Evolutionary conservation across 1,284 basidiomycete species (phyloP), one percentile per base, ranked within the genome.

Genomic region (Ganoderma meredithae): DNA sequence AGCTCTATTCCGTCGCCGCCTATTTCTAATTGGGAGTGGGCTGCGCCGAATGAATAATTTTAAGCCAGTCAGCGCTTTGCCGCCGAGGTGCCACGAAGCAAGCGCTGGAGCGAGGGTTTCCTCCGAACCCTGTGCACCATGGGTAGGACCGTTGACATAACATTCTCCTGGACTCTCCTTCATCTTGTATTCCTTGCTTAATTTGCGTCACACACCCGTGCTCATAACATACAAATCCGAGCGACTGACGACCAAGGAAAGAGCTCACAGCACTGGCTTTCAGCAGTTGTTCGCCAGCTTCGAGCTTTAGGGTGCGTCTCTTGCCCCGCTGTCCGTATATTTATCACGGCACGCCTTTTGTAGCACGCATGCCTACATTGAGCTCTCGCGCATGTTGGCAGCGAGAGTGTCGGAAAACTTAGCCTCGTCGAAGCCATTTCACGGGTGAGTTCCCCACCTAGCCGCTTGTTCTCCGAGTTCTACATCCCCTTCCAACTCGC

Each of bases 361-460:
- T 56, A 78, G 77, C 15, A 76, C 76, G 7, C 75, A 77, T 55
- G 71, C 72, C 7, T 72, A 76, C 49, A 53, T 78, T 2, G 75
- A 77, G 52, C 72, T 78, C 0, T 76, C 77, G 13, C 75, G 76
- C 1, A 72, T 78, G 76, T 78, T 25, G 77, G 77, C 2, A 77
- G 75, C 58, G 76, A 78, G 67, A 75, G 73, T 56, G 76, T 88
- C 0, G 88, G 88, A 83, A 74, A 71, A 82, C 75, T 62, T 41
- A 66, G 72, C 66, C 66, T 69, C 0, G 85, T 90, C 0, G 88
- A 90, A 68, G 88, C 86, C 0, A 85, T 90, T 0, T 87, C 84
- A 17, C 86, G 86, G 3, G 88, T 90, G 74, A 63, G 83, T 77
- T 27, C 22, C 6, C n/a, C 27, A 59, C 6, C n/a, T 31, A 59